phyloP scores from a whole-genome alignment of 768 basidiomycete species.

The Russula olivacea region DNA sequence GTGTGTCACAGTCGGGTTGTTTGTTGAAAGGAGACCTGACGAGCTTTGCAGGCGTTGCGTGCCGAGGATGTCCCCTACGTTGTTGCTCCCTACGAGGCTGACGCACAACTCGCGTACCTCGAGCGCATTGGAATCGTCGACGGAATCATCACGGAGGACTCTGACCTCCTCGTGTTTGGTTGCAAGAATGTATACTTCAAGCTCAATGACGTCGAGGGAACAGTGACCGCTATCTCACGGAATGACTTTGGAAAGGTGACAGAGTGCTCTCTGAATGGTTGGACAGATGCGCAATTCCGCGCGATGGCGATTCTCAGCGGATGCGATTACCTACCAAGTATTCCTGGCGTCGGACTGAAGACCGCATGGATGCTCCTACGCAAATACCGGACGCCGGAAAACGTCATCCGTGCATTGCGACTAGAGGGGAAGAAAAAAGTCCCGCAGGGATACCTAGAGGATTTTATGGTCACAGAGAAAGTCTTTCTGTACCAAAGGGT shows the following conservation, averaged over 20 bases:
- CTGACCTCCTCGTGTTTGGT: conserved; percentile 96
- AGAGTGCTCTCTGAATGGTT: conserved; percentile 75
- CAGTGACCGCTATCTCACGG: conserved; percentile 62
- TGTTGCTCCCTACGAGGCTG: conserved; percentile 98
- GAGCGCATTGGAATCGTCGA: conserved; percentile 78
- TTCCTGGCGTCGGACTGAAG: conserved; percentile 89
- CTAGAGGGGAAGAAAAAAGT: conserved; percentile 82
- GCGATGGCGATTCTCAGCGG: conserved; percentile 91
- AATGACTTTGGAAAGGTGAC: conserved; percentile 59
- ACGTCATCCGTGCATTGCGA: conserved; percentile 66
- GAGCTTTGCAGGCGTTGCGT: conserved; percentile 61
- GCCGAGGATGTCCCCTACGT: conserved; percentile 79
- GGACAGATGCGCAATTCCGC: conserved; percentile 87
- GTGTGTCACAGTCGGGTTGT: conserved; percentile 35
- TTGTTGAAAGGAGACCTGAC: not conserved
- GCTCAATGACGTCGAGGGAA: conserved; percentile 62
- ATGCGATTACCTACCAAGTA: conserved; percentile 88
- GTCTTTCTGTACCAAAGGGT: conserved; percentile 93
- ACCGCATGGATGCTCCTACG: conserved; percentile 79
- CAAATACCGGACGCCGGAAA: conserved; percentile 82
- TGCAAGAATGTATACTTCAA: conserved; percentile 92
- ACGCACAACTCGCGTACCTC: conserved; percentile 92
- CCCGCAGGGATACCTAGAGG: conserved; percentile 66
- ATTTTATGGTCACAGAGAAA: conserved; percentile 78
- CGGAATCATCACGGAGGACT: conserved; percentile 95